Base-by-base conservation (phyloP, 257 asterid species). In the Gentiana straminea region DNA sequence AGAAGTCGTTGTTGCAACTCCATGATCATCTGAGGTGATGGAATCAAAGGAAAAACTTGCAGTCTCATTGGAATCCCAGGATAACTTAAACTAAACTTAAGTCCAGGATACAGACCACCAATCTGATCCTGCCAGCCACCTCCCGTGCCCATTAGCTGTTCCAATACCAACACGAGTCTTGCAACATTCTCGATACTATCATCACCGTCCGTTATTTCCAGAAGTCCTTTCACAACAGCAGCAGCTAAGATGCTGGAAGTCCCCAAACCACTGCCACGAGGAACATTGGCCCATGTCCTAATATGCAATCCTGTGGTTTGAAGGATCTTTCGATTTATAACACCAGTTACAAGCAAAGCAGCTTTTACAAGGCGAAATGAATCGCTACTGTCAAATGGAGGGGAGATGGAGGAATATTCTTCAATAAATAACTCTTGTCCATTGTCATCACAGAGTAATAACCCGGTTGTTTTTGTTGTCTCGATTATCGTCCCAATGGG, bases 51-150 rank as follows among this genome's bases (percentile, higher is more conserved):
- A 67, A 69, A 69, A 60, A 87, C 97, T 69, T 83, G 93, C 61
- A 88, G 94, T 62, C 94, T 72, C 73, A 92, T 58, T 0, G 97
- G 97, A 60, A 81, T 68, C 35, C 97, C 98, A 7, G 98, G 98
- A 75, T 75, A 81, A 67, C 95, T 87, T 13, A 89, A 79, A 35
- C 95, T 85, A 52, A 76, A 92, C 67, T 88, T 88, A 50, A 92
- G 81, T 70, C 98, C 94, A 9, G 97, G 94, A 74, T 92, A 92
- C 46, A 92, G 81, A 51, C 97, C 98, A 10, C 98, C 98, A 34
- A 87, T 83, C 64, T 91, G 97, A 77, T 91, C 98, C 73, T 87
- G 98, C 93, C 98, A 92, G 36, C 97, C 95, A 63, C 98, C 98
- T 52, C 97, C 98, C 4, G 98, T 92, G 57, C 95, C 95, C 95